Evolutionary conservation across 2,329 filamentous ascomycete genomes (phyloP).

Genomic region (Botrytis cinerea): DNA sequence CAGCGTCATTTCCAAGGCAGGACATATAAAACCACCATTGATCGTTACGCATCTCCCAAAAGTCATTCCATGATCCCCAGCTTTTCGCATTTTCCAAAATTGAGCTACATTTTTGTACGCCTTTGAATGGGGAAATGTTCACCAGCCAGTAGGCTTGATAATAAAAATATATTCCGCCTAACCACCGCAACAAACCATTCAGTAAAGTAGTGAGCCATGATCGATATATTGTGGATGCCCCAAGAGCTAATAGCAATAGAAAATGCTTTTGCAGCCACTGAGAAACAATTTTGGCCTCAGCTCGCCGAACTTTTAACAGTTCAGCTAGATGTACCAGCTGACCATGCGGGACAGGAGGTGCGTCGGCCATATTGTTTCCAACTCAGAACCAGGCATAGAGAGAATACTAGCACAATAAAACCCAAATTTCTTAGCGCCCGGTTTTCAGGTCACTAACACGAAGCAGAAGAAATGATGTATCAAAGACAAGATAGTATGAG

Average conservation of each 20-base stretch:
- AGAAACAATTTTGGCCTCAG: background rate
- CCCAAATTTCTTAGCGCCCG: background rate
- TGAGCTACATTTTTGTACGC: background rate
- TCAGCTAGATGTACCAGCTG: no score
- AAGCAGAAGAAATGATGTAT: background rate
- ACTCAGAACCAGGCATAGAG: background rate
- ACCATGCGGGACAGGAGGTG: background rate
- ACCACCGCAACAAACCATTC: conserved; percentile 2
- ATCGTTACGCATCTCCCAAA: conserved; percentile 7
- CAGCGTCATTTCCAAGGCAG: conserved; percentile 17
- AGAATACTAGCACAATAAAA: background rate
- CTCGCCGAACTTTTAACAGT: background rate
- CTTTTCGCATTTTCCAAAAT: background rate
- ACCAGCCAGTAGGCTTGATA: conserved; percentile 8
- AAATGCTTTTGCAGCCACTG: background rate
- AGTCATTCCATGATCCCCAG: background rate
- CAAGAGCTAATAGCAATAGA: background rate
- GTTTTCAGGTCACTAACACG: background rate
- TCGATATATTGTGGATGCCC: background rate
- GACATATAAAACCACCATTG: conserved; percentile 21
- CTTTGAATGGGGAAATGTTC: background rate
- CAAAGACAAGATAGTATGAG: background rate
- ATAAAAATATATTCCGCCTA: conserved; percentile 15
- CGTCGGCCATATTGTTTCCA: background rate
- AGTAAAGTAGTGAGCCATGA: background rate